Evolutionary conservation across 331 rosid genomes (phyloP), one percentile per base, ranked within the genome.

Genomic region (Malus hybrid): DNA sequence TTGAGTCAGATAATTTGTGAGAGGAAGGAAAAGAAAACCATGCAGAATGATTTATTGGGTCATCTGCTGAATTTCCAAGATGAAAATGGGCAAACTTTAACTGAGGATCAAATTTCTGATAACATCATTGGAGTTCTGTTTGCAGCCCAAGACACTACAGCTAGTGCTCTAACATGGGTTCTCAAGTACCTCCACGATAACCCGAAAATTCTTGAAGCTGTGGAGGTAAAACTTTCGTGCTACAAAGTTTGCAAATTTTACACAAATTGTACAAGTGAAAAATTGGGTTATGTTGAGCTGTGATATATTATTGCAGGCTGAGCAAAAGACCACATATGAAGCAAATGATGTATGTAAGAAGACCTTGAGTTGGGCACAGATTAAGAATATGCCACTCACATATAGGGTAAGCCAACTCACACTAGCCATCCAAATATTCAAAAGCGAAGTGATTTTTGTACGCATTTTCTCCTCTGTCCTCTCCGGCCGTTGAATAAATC

Each of bases 131-230:
- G 98, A 58, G 96, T 91, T 19, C 79, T 93, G 66, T 93, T 93
- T 82, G 98, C 98, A 24, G 97, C 98, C 57, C 96, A 91, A 71
- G 98, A 93, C 85, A 93, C 98, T 14, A 93, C 97, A 39, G 98
- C 98, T 22, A 93, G 94, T 81, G 89, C 72, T 50, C 75, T 91
- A 11, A 93, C 98, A 12, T 93, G 98, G 98, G 87, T 91, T 68
- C 96, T 93, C 74, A 93, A 89, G 76, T 93, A 89, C 70, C 94
- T 93, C 73, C 87, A 93, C 64, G 96, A 93, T 70, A 84, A 91
- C 81, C 92, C 53, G 33, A 88, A 87, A 66, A 89, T 89, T 77
- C 89, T 93, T 76, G 88, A 89, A 75, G 88, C 87, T 72, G 81
- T 91, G 6, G 81, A 83, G 83, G 98, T 89, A 79, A 60, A 63